Conservation (phyloP, 2,329 filamentous ascomycete species). For the Ophiostoma sp. region DNA sequence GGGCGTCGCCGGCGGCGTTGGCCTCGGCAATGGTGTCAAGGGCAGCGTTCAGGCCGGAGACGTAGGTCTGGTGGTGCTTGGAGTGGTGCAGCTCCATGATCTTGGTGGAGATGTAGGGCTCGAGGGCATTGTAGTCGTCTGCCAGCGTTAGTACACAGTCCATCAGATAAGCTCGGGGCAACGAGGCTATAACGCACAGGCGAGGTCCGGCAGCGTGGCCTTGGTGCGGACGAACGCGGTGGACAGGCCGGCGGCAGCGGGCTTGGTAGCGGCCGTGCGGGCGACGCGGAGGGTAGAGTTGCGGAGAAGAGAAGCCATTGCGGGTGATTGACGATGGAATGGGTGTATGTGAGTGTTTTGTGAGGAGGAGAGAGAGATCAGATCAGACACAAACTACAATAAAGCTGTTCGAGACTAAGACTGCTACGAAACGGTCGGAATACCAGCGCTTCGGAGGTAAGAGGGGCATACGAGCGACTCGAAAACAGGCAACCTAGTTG, state of each 20-base stretch:
- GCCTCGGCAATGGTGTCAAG: constrained; percentile 57
- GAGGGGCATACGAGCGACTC: constrained; percentile 6
- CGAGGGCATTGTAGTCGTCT: constrained; percentile 97
- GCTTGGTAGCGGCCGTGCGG: constrained; percentile 60
- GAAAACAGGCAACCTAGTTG: neutral
- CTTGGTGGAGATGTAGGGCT: constrained; percentile 69
- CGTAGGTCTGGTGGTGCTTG: constrained; percentile 75
- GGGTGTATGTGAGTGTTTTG: neutral
- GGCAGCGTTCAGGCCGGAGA: constrained; percentile 67
- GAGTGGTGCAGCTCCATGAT: constrained; percentile 78
- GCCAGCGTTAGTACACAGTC: neutral
- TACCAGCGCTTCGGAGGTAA: constrained; percentile 7
- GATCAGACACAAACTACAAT: neutral
- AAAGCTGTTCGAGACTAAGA: neutral
- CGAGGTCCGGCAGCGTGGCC: constrained; percentile 87
- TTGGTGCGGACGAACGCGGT: constrained; percentile 78
- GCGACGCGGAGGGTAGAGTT: constrained; percentile 69
- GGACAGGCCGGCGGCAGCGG: constrained; percentile 58
- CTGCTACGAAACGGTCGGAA: neutral
- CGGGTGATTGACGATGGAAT: neutral
- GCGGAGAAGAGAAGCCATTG: constrained; percentile 24
- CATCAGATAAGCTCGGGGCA: neutral
- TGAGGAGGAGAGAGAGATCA: constrained; percentile 3
- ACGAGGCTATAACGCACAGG: constrained; percentile 38
- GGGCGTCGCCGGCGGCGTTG: constrained; percentile 55